A percentile compares a stretch with the other conserved stretches of the same genome.
Evolutionary conservation across 2,329 filamentous ascomycete species (phyloP).

Genomic region (Plectosphaerella sp.): DNA sequence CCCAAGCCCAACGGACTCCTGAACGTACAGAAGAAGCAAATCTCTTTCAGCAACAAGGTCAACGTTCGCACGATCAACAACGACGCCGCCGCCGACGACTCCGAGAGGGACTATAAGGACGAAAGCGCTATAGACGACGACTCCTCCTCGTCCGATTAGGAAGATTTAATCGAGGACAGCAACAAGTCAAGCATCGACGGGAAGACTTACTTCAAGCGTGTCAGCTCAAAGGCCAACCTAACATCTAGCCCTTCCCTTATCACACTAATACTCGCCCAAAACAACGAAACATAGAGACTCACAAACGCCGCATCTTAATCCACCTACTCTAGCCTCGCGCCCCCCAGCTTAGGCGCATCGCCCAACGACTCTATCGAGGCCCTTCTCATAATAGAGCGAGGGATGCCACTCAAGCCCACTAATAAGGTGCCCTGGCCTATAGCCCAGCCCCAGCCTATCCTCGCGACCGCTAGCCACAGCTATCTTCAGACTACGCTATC

Average conservation of each 20-base stretch:
- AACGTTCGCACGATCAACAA: conserved; percentile 60
- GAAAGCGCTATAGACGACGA: conserved; percentile 80
- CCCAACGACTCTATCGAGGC: conserved; percentile 50
- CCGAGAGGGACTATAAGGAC: conserved; percentile 64
- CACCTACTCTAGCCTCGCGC: conserved; percentile 52
- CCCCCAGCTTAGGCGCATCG: no score
- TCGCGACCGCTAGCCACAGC: conserved; percentile 56
- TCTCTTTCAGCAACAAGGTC: conserved; percentile 77
- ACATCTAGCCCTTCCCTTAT: conserved; percentile 84
- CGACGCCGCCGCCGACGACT: conserved; percentile 46
- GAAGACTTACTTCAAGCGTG: conserved; percentile 77
- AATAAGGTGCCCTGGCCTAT: conserved; percentile 61
- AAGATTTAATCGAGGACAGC: conserved; percentile 72
- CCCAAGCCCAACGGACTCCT: conserved; percentile 36
- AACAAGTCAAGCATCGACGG: conserved; percentile 80
- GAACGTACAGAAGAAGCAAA: conserved; percentile 62
- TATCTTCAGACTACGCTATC: conserved; percentile 74
- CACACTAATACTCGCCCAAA: conserved; percentile 80
- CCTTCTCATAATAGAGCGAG: conserved; percentile 60
- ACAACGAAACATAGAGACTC: conserved; percentile 66
- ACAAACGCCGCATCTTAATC: conserved; percentile 63
- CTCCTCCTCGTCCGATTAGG: conserved; percentile 55
- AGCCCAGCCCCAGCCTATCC: conserved; percentile 66
- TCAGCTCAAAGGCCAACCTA: conserved; percentile 82
- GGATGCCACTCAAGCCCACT: conserved; percentile 48